These are phyloP conservation scores for Phytophthora fragariae DNA, from an alignment of 352 stramenopile genomes.

Conservation along the genomic window DNA sequence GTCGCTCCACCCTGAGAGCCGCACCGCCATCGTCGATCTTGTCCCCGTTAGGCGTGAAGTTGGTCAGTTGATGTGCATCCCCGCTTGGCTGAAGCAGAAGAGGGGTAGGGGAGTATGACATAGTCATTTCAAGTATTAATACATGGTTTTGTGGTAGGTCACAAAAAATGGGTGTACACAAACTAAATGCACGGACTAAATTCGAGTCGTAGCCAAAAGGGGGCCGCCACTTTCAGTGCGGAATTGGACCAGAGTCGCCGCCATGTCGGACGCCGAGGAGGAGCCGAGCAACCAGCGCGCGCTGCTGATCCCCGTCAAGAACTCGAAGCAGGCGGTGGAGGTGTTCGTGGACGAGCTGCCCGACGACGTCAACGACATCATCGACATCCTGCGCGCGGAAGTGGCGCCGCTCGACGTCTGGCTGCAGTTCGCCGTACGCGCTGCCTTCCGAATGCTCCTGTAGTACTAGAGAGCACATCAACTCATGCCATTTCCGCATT, in stretches of 20 bases:
- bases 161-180: background rate
- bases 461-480: background rate
- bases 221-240: slow-evolving; percentile 22
- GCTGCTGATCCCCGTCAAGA: slow-evolving; percentile 92
- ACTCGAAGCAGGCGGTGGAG: slow-evolving; percentile 90
- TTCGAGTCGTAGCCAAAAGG: background rate
- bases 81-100: background rate
- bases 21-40: slow-evolving; percentile 37
- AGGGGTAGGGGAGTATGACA: background rate
- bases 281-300: slow-evolving; percentile 59
- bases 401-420: slow-evolving; percentile 92
- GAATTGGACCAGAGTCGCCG: slow-evolving; percentile 27
- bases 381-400: slow-evolving; percentile 91
- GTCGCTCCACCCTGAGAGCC: slow-evolving; percentile 60
- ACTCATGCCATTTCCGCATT: slow-evolving; percentile 2
- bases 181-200: background rate
- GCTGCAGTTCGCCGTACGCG: slow-evolving; percentile 89
- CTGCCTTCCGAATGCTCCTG: background rate
- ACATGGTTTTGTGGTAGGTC: background rate
- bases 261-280: slow-evolving; percentile 48
- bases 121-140: too few relatives aligned
- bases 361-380: slow-evolving; percentile 92
- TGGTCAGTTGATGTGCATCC: slow-evolving; percentile 5
- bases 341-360: slow-evolving; percentile 92
- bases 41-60: background rate